Conservation (phyloP, 805 yeast genomes). For the Zygosaccharomyces bailii region DNA sequence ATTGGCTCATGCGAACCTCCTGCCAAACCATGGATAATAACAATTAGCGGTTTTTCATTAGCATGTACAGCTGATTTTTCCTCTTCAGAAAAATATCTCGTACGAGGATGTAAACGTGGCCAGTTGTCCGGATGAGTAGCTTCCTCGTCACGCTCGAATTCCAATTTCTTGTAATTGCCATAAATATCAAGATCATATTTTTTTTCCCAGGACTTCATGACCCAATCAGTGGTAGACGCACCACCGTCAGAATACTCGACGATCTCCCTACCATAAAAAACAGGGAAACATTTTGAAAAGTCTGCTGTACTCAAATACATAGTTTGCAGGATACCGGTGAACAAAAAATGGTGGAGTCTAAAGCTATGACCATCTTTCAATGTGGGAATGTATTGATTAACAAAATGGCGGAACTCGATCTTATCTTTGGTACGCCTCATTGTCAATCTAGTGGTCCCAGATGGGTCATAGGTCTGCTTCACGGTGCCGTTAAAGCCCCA, state of each 20-base stretch:
- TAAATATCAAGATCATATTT: constrained; percentile 21
- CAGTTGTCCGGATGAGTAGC: constrained; percentile 49
- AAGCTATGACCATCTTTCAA: constrained; percentile 48
- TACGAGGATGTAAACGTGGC: constrained; percentile 66
- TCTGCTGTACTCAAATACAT: constrained; percentile 57
- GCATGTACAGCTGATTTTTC: constrained; percentile 41
- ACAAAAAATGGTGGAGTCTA: constrained; percentile 58
- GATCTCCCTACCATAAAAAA: constrained; percentile 73
- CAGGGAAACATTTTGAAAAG: constrained; percentile 48
- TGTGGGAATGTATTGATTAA: constrained; percentile 40
- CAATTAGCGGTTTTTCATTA: constrained; percentile 49
- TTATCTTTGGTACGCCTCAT: constrained; percentile 20
- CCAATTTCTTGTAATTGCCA: constrained; percentile 24
- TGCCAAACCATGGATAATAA: constrained; percentile 68
- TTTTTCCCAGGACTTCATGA: constrained; percentile 32
- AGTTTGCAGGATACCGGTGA: constrained; percentile 78
- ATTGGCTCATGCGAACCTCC: constrained; percentile 81
- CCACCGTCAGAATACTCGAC: constrained; percentile 63
- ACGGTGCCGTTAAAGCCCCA: constrained; percentile 38
- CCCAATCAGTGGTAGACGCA: constrained; percentile 71
- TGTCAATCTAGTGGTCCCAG: constrained; percentile 25
- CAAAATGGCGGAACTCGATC: constrained; percentile 24
- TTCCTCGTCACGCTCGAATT: constrained; percentile 34
- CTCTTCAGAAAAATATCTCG: constrained; percentile 52
- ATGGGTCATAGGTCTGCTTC: constrained; percentile 24